These are phyloP conservation scores for Candida silvatica DNA, from an alignment of 805 yeast genomes.

Conservation along the genomic window DNA sequence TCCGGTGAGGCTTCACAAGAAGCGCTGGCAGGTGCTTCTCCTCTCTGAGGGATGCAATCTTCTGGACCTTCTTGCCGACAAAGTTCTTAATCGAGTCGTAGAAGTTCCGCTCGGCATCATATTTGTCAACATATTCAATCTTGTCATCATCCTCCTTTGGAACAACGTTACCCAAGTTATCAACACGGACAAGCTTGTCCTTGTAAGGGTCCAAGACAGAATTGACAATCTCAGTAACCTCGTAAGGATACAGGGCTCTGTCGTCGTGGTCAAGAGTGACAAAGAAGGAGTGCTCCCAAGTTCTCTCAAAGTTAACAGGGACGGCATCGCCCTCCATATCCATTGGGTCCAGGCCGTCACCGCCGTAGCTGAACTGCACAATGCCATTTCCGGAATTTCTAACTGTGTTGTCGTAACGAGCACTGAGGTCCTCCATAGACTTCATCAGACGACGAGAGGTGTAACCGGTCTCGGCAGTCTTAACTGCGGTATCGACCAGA, in stretches of 20 bases:
- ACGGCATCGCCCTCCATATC: constrained; percentile 99
- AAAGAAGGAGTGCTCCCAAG: constrained; percentile 89
- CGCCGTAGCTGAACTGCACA: constrained; percentile 97
- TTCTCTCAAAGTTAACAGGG: constrained; percentile 88
- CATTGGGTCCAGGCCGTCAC: constrained; percentile 95
- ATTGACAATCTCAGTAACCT: constrained; percentile 49
- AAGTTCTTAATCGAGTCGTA: constrained; percentile 68
- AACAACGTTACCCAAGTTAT: constrained; percentile 57
- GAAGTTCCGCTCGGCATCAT: constrained; percentile 82
- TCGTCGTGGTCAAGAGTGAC: constrained; percentile 54
- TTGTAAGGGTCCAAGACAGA: constrained; percentile 54
- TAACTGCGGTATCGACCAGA: constrained; percentile 97
- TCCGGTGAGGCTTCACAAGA: constrained; percentile 33
- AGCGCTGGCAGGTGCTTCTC: constrained; percentile 32
- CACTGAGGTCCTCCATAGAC: constrained; percentile 89
- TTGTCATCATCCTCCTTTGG: constrained; percentile 34
- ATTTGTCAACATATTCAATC: constrained; percentile 68
- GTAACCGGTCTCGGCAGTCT: constrained; percentile 98
- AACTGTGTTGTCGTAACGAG: constrained; percentile 89
- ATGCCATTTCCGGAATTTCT: constrained; percentile 94
- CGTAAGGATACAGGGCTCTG: constrained; percentile 57
- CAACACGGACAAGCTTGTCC: constrained; percentile 50
- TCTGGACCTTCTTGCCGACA: constrained; percentile 45
- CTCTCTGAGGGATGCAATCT: constrained; percentile 49
- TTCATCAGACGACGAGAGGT: constrained; percentile 84